Percentiles rank a stretch among this genome's conserved stretches.
Conservation (phyloP, 225 moss, liverwort and hornwort genomes). For the Lunularia cruciata region DNA sequence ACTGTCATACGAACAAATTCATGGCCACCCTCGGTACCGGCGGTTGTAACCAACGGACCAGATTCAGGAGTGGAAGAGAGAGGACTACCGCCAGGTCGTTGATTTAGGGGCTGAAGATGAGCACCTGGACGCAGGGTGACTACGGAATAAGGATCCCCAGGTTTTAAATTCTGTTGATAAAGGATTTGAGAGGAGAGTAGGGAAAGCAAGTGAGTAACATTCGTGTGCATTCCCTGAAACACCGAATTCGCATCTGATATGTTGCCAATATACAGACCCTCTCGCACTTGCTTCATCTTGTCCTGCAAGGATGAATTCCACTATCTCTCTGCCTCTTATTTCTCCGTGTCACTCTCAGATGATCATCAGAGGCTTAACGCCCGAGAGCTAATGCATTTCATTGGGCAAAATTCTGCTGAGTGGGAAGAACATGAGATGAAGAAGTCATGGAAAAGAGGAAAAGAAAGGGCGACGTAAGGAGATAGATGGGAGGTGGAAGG, state of each 20-base stretch:
- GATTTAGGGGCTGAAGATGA: constrained; percentile 9
- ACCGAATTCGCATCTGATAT: constrained; percentile 76
- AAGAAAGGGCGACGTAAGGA: too few species aligned
- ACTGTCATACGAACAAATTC: constrained; percentile 51
- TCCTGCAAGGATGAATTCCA: background rate
- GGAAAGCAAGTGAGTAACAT: constrained; percentile 81
- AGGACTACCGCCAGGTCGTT: background rate
- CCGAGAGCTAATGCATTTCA: too few species aligned
- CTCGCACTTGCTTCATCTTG: constrained; percentile 85
- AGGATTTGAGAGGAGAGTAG: constrained; percentile 50
- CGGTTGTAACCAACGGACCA: background rate
- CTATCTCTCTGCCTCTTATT: too few species aligned
- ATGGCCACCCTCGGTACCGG: background rate
- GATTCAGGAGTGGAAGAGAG: background rate
- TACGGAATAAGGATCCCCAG: constrained; percentile 39
- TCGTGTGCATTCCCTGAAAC: constrained; percentile 50
- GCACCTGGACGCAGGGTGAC: constrained; percentile 27
- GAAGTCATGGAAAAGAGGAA: too few species aligned
- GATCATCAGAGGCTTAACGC: too few species aligned
- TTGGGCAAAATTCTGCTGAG: too few species aligned
- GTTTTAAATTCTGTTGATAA: constrained; percentile 30
- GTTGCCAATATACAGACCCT: constrained; percentile 83
- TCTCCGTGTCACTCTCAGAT: too few species aligned
- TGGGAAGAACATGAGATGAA: too few species aligned
- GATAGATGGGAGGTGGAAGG: too few species aligned